Conservation (phyloP, 148 eudicot species). For the Diospyros lotus region DNA sequence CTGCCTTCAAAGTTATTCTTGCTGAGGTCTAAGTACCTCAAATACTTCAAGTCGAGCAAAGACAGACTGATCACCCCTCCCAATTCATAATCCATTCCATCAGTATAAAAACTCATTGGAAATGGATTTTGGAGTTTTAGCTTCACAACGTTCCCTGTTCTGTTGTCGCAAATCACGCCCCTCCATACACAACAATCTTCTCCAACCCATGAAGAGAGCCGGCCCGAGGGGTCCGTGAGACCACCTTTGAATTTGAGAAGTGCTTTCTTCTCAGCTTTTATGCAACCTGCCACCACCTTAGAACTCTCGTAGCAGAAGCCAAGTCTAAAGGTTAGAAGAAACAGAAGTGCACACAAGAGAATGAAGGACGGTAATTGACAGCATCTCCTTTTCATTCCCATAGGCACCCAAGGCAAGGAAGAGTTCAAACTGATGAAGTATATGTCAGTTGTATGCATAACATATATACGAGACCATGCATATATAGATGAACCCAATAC, state of each 20-base stretch:
- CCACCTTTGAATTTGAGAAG: slow-evolving; percentile 14
- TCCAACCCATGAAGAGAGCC: slow-evolving; percentile 15
- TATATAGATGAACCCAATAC: too few species aligned
- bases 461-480: too few species aligned
- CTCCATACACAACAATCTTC: slow-evolving; percentile 13
- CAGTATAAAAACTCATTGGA: not conserved
- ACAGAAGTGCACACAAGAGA: not conserved
- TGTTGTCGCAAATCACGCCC: slow-evolving; percentile 14
- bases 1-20: not conserved
- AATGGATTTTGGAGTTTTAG: slow-evolving; percentile 6
- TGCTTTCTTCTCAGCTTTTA: slow-evolving; percentile 11
- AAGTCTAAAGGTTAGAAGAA: not conserved
- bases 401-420: too few species aligned
- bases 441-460: too few species aligned
- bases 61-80: slow-evolving; percentile 11
- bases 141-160: not conserved
- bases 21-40: slow-evolving; percentile 9
- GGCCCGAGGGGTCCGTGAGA: slow-evolving; percentile 1
- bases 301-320: not conserved
- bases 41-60: slow-evolving; percentile 8
- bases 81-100: not conserved
- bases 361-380: too few species aligned
- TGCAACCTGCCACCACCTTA: not conserved
- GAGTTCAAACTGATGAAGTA: too few species aligned
- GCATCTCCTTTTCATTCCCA: too few species aligned